Evolutionary conservation across 148 eudicot genomes (phyloP), one percentile per base, ranked within the genome.

Genomic region (Rhododendron ovatum): DNA sequence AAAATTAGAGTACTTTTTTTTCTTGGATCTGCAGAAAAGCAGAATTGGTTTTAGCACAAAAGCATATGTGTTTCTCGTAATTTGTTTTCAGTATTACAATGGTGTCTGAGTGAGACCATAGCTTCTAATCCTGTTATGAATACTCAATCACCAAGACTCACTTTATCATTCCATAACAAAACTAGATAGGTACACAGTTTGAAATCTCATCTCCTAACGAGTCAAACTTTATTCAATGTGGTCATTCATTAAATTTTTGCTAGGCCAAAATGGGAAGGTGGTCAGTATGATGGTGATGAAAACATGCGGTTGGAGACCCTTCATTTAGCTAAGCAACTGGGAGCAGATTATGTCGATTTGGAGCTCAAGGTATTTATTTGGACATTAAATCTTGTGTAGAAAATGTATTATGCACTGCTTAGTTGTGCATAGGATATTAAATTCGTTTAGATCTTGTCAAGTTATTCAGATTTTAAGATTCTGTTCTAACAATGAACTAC

Each of bases 181-280:
- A 71, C 78, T 69, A 30, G 35, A 24, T 24, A 22, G 43, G 78
- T 41, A 43, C 0, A 47, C 47, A 20, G 30, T 45, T 26, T 47
- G 41, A 33, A 48, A 45, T 22, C 24, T 76, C 51, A 77, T 24
- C 37, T 55, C 28, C 81, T 39, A 77, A 39, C 18, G 15, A 15
- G 12, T n/a, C n/a, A 51, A 37, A 57, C 14, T 50, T 78, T 61
- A 5, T 59, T 12, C 11, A 30, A 0, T 57, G 12, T 82, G 4
- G 39, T 84, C 26, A 26, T 79, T 50, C 53, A 6, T 65, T 78
- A n/a, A 24, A n/a, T 18, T 55, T 77, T 71, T 61, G 47, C 75
- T 83, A 94, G 98, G 88, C 91, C 95, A 77, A 89, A 83, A 85
- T 89, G 90, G 93, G 93, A 93, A 90, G 98, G 94, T 67, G 92